phyloP scores from a whole-genome alignment of 768 basidiomycete species.

The Mycena epipterygia region DNA sequence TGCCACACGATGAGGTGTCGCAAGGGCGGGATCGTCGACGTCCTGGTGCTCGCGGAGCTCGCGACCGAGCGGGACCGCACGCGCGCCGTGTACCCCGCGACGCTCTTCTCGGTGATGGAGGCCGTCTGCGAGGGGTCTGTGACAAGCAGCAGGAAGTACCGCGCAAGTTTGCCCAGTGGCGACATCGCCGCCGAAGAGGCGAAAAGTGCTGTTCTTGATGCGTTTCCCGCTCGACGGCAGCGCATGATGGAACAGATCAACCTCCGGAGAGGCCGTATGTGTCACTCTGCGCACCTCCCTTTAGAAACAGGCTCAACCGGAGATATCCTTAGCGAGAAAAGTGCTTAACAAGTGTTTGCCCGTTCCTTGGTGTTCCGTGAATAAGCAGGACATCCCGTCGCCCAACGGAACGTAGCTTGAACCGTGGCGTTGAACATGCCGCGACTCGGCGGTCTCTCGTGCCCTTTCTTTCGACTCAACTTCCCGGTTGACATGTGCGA shows the following conservation, averaged over 20 bases:
- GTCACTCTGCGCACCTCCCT: too few relatives aligned
- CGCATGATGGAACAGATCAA: background rate
- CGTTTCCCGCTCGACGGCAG: background rate
- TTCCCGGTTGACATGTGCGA: too few relatives aligned
- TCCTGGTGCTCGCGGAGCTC: conserved; percentile 3
- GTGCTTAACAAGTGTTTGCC: too few relatives aligned
- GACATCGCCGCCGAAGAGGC: background rate
- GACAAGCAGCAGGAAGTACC: background rate
- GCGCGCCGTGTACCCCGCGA: background rate
- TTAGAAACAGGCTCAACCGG: too few relatives aligned
- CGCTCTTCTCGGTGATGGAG: background rate
- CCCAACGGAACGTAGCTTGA: too few relatives aligned
- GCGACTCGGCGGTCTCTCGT: too few relatives aligned
- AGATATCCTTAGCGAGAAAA: too few relatives aligned
- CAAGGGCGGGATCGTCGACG: background rate
- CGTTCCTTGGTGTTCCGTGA: too few relatives aligned
- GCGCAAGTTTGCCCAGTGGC: background rate
- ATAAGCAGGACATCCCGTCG: too few relatives aligned
- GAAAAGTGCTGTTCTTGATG: background rate
- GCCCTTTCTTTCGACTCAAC: too few relatives aligned
- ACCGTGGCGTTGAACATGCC: too few relatives aligned
- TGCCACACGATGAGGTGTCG: background rate
- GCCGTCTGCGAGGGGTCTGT: background rate
- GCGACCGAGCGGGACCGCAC: conserved; percentile 6
- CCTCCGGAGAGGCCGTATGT: too few relatives aligned